A percentile compares a stretch with the other conserved stretches of the same genome.
phyloP scores from a whole-genome alignment of 208 protist species.

The Wallacemonas sp. region DNA sequence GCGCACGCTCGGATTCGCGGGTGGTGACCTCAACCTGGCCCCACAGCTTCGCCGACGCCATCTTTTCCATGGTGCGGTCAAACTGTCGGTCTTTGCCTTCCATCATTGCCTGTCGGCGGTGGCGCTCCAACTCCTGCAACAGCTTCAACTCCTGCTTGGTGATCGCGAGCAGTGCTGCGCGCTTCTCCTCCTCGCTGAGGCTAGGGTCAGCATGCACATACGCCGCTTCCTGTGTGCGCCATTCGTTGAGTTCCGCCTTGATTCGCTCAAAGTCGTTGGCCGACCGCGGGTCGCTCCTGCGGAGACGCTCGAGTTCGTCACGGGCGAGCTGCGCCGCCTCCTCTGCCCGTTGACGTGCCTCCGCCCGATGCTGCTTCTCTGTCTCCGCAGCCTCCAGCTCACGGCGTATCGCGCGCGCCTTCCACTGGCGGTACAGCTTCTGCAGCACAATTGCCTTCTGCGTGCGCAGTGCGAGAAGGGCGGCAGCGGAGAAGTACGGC shows the following conservation, averaged over 20 bases:
- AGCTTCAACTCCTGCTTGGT: conserved; percentile 94
- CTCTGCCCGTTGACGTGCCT: conserved; percentile 51
- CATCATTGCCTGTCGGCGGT: conserved; percentile 63
- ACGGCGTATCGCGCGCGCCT: conserved; percentile 75
- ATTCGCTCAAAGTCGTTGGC: conserved; percentile 92
- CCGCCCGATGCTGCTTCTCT: conserved; percentile 55
- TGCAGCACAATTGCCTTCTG: conserved; percentile 90
- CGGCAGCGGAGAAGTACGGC: conserved; percentile 85
- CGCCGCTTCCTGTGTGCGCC: conserved; percentile 79
- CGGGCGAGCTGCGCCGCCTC: conserved; percentile 61
- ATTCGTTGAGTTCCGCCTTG: conserved; percentile 89
- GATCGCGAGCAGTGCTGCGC: conserved; percentile 79
- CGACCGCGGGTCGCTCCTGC: conserved; percentile 90
- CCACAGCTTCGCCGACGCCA: conserved; percentile 88
- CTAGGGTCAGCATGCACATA: conserved; percentile 57
- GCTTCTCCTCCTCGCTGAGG: conserved; percentile 50
- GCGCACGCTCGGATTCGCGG: conserved; percentile 90
- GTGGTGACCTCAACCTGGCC: conserved; percentile 80
- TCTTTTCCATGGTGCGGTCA: conserved; percentile 57
- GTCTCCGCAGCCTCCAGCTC: conserved; percentile 59
- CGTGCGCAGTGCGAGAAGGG: conserved; percentile 58
- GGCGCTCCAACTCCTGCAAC: conserved; percentile 95
- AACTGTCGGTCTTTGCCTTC: conserved; percentile 68
- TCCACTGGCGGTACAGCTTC: conserved; percentile 91
- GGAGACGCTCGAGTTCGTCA: conserved; percentile 77